Conservation (phyloP, 805 yeast genomes). For the Starmerella kuoi region DNA sequence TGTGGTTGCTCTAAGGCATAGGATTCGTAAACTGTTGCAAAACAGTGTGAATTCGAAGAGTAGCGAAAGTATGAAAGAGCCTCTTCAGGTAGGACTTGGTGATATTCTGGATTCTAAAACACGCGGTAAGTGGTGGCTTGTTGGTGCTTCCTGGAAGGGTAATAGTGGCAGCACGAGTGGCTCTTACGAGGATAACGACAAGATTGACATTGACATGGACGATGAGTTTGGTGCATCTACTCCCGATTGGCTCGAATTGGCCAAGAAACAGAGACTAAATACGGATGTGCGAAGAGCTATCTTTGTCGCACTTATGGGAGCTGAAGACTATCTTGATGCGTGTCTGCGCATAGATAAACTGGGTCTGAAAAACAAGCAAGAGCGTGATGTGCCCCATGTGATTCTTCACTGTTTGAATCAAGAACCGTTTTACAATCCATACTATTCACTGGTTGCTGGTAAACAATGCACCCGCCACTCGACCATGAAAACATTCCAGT, state of each 20-base stretch:
- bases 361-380: conserved; percentile 64
- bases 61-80: conserved; percentile 38
- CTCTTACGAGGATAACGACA: conserved; percentile 25
- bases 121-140: conserved; percentile 97
- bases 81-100: conserved; percentile 68
- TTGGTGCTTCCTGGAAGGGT: conserved; percentile 97
- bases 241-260: conserved; percentile 82
- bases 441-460: conserved; percentile 67
- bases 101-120: conserved; percentile 69
- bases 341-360: conserved; percentile 69
- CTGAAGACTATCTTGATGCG: conserved; percentile 83
- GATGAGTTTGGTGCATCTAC: conserved; percentile 33
- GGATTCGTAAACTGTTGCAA: conserved; percentile 48
- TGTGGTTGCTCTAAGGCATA: conserved; percentile 39
- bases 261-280: conserved; percentile 80
- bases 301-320: conserved; percentile 88
- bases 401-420: conserved; percentile 73
- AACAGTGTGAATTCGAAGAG: conserved; percentile 37
- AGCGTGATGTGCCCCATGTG: conserved; percentile 76
- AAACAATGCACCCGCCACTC: conserved; percentile 62
- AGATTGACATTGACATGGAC: conserved; percentile 47
- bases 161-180: conserved; percentile 24
- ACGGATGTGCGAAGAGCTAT: conserved; percentile 91
- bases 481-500: conserved; percentile 73
- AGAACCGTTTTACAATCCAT: conserved; percentile 80